Evolutionary conservation across 139 green algal species (phyloP).

Genomic region (Chlorella sp.): DNA sequence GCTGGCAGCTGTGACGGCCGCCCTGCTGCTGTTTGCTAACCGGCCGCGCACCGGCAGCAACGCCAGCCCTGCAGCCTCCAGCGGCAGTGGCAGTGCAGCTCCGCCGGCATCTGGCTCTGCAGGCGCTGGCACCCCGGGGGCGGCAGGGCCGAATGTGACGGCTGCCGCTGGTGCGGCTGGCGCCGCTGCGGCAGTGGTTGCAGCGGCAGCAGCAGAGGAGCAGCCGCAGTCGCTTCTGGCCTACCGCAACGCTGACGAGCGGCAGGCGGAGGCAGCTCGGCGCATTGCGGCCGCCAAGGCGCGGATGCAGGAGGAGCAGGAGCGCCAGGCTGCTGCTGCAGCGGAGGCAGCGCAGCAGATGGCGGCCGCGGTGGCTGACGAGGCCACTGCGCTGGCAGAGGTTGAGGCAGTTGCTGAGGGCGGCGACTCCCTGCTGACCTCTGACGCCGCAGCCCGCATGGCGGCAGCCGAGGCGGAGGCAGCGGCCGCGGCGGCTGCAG

Average conservation of each 20-base stretch:
- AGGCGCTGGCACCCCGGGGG: neutral
- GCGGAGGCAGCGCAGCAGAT: neutral
- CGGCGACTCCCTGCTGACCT: constrained; percentile 4
- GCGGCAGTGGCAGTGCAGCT: too few species aligned
- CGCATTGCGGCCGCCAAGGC: constrained; percentile 15
- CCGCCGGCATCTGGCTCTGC: too few species aligned
- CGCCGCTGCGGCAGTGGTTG: neutral
- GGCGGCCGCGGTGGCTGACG: neutral
- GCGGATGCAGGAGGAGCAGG: neutral
- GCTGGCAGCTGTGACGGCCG: neutral
- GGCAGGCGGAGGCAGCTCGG: constrained; percentile 4
- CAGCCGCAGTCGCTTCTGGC: neutral
- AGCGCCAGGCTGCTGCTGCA: neutral
- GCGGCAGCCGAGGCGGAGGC: neutral
- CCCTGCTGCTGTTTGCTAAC: neutral
- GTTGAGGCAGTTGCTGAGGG: constrained; percentile 4
- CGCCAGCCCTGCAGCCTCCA: neutral
- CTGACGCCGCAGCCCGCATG: constrained; percentile 4
- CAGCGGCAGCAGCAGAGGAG: neutral
- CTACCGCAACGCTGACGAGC: neutral
- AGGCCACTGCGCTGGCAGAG: neutral
- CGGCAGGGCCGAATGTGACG: neutral
- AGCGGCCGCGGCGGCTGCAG: neutral
- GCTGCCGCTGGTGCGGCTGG: neutral
- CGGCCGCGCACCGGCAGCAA: neutral